Evolutionary conservation across 2,329 filamentous ascomycete species (phyloP).

Genomic region (Hypomyces perniciosus): DNA sequence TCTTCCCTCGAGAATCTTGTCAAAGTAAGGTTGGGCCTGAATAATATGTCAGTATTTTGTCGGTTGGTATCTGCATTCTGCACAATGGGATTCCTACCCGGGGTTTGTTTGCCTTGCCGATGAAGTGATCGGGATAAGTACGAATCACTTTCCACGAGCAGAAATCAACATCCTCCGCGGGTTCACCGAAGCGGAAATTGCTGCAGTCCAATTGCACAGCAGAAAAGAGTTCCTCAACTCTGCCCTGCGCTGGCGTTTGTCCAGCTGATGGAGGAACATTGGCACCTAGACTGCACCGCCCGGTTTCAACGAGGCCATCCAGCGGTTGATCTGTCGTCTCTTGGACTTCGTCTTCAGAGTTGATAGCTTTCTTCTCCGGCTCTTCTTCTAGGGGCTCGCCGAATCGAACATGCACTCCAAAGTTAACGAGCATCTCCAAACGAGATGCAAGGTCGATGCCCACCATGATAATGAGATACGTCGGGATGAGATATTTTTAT

Average conservation of each 20-base stretch:
- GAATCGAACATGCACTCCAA: slow-evolving; percentile 14
- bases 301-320: background rate
- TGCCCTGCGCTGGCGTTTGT: background rate
- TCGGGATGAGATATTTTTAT: no score
- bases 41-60: slow-evolving; percentile 10
- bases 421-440: slow-evolving; percentile 18
- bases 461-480: slow-evolving; percentile 14
- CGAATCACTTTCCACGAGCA: slow-evolving; percentile 48
- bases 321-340: background rate
- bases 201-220: slow-evolving; percentile 17
- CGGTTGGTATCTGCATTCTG: no score
- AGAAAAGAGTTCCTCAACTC: background rate
- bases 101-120: slow-evolving; percentile 46
- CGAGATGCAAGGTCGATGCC: slow-evolving; percentile 14
- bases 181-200: slow-evolving; percentile 21
- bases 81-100: slow-evolving; percentile 28
- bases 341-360: slow-evolving; percentile 3
- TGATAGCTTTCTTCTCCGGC: background rate
- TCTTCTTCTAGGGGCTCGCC: background rate
- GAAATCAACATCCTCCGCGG: slow-evolving; percentile 30
- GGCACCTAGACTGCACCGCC: background rate
- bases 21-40: slow-evolving; percentile 47
- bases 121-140: slow-evolving; percentile 54
- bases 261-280: background rate
- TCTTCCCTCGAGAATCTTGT: slow-evolving; percentile 51